Percentiles rank a stretch among this genome's conserved stretches.
Conservation (phyloP, 148 eudicot genomes). For the Amaranthus hypochondriacus region DNA sequence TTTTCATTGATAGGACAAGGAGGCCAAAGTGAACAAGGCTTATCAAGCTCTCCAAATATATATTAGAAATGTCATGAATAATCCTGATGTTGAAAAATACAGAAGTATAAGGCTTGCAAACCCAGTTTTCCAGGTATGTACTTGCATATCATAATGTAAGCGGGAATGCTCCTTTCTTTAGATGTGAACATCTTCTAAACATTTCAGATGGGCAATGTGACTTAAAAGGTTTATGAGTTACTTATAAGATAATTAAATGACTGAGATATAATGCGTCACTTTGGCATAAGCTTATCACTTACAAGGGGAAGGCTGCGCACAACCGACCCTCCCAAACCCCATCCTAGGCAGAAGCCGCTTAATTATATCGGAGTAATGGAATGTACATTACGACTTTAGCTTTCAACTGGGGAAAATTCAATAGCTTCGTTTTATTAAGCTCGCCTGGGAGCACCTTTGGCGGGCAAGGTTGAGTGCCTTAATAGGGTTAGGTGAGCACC, state of each 20-base stretch:
- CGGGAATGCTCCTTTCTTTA: neutral
- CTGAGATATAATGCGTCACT: neutral
- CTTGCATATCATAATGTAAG: neutral
- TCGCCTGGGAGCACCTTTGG: no score
- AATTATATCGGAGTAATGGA: no score
- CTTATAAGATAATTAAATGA: neutral
- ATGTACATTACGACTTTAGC: no score
- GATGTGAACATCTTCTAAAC: neutral
- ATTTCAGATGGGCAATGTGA: neutral
- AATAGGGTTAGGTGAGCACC: no score
- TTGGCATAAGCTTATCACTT: neutral
- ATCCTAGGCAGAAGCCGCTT: no score
- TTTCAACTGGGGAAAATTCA: no score
- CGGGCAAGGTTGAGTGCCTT: no score
- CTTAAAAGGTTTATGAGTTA: neutral
- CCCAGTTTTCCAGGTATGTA: slow-evolving; percentile 68
- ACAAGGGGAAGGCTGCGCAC: neutral
- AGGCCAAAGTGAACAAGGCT: slow-evolving; percentile 50
- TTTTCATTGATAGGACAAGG: slow-evolving; percentile 44
- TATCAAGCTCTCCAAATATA: slow-evolving; percentile 68
- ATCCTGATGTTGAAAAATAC: slow-evolving; percentile 67
- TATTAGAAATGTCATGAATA: slow-evolving; percentile 46
- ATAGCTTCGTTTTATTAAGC: no score
- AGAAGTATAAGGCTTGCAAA: slow-evolving; percentile 62
- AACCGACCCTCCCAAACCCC: no score